A percentile compares a stretch with the other conserved stretches of the same genome.
Evolutionary conservation across 106 monocot genomes (phyloP).

Genomic region (Apostasia ramifera): DNA sequence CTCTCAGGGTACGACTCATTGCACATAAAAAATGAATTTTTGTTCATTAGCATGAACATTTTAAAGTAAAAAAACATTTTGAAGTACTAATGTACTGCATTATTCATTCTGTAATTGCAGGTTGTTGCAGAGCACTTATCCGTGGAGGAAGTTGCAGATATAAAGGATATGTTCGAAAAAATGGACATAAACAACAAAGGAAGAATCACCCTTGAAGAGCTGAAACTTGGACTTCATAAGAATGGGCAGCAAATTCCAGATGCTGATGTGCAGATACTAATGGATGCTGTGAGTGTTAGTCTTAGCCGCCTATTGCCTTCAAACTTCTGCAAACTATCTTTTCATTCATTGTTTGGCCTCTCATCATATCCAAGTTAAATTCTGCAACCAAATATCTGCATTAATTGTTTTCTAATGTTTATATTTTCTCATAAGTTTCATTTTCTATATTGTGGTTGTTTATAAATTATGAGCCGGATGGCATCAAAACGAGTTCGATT

Average conservation of each 20-base stretch:
- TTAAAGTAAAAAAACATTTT: not conserved
- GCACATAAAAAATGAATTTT: not conserved
- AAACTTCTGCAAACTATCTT: too few species aligned
- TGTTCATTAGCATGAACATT: not conserved
- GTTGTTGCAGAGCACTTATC: slow-evolving; percentile 55
- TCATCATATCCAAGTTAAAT: too few species aligned
- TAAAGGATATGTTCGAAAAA: slow-evolving; percentile 47
- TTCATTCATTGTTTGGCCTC: too few species aligned
- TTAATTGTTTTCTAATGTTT: too few species aligned
- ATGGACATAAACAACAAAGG: slow-evolving; percentile 43
- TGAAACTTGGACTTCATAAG: slow-evolving; percentile 40
- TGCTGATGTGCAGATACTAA: slow-evolving; percentile 43
- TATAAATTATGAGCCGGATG: too few species aligned
- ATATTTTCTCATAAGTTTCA: too few species aligned
- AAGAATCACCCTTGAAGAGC: slow-evolving; percentile 37
- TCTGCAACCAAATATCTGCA: too few species aligned
- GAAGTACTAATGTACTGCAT: not conserved
- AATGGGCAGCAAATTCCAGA: slow-evolving; percentile 39
- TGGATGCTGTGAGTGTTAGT: slow-evolving; percentile 43
- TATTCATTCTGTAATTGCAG: slow-evolving; percentile 16
- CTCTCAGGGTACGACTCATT: slow-evolving; percentile 32
- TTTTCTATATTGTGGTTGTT: too few species aligned
- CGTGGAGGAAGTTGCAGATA: slow-evolving; percentile 49
- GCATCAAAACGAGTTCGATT: too few species aligned
- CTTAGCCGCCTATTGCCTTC: too few species aligned